Evolutionary conservation across 1,139 yeast species (phyloP).

Genomic region (Geotrichum aggregatum): DNA sequence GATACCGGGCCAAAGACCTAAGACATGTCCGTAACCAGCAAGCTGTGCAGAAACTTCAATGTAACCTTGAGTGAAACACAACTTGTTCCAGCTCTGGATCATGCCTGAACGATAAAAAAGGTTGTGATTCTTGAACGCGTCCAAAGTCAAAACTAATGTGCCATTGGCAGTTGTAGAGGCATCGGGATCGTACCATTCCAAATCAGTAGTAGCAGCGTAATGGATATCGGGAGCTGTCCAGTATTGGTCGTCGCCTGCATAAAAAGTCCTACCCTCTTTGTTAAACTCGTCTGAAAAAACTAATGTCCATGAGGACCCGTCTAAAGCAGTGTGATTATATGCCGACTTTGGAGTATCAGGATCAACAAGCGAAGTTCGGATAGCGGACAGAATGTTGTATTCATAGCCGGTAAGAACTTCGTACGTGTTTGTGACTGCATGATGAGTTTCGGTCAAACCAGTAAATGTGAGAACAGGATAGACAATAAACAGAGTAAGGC

Average conservation of each 20-base stretch:
- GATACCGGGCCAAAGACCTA: slow-evolving; percentile 86
- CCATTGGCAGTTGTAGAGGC: slow-evolving; percentile 70
- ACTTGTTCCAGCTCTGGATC: slow-evolving; percentile 79
- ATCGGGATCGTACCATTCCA: slow-evolving; percentile 88
- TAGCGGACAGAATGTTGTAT: slow-evolving; percentile 60
- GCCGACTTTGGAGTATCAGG: slow-evolving; percentile 72
- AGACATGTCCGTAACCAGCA: slow-evolving; percentile 64
- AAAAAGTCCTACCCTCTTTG: slow-evolving; percentile 76
- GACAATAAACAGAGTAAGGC: slow-evolving; percentile 60
- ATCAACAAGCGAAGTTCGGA: slow-evolving; percentile 62
- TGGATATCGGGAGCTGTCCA: slow-evolving; percentile 73
- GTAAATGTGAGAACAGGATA: slow-evolving; percentile 73
- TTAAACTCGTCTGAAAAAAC: slow-evolving; percentile 86
- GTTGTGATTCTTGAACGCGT: slow-evolving; percentile 67
- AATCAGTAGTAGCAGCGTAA: slow-evolving; percentile 74
- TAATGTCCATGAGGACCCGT: slow-evolving; percentile 63
- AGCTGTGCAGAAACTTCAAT: slow-evolving; percentile 65
- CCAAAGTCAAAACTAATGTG: slow-evolving; percentile 58
- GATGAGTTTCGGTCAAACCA: slow-evolving; percentile 45
- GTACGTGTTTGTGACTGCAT: slow-evolving; percentile 18
- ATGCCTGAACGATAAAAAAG: slow-evolving; percentile 76
- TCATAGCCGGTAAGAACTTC: slow-evolving; percentile 53
- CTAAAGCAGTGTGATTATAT: slow-evolving; percentile 43
- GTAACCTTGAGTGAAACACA: slow-evolving; percentile 75
- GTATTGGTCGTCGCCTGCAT: slow-evolving; percentile 78